Conservation (phyloP, 495 filamentous ascomycete species). For the Bombardia bombarda region DNA sequence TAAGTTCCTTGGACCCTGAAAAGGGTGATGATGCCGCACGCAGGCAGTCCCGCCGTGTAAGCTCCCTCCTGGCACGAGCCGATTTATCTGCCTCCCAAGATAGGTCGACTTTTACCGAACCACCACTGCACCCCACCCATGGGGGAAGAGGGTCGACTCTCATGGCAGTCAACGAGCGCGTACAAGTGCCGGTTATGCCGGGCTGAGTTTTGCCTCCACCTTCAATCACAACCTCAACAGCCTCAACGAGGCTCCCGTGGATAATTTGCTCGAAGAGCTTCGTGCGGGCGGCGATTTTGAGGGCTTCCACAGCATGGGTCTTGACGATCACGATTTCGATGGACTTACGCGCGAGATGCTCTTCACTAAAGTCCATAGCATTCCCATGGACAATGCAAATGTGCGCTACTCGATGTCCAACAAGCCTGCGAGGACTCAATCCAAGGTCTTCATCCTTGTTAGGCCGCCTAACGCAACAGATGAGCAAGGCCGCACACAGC, state of each 20-base stretch:
- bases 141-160: slow-evolving; percentile 55
- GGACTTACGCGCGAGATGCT: slow-evolving; percentile 67
- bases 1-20: slow-evolving; percentile 66
- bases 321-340: slow-evolving; percentile 59
- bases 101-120: slow-evolving; percentile 64
- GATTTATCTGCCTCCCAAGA: slow-evolving; percentile 76
- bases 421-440: slow-evolving; percentile 38
- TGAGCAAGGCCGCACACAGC: slow-evolving; percentile 36
- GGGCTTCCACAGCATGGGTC: slow-evolving; percentile 60
- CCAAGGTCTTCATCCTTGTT: slow-evolving; percentile 57
- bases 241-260: slow-evolving; percentile 59
- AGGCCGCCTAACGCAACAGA: slow-evolving; percentile 49
- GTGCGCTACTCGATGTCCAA: slow-evolving; percentile 47
- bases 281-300: slow-evolving; percentile 51
- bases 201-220: slow-evolving; percentile 26
- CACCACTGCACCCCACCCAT: slow-evolving; percentile 44
- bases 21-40: slow-evolving; percentile 55
- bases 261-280: slow-evolving; percentile 66
- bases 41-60: slow-evolving; percentile 78
- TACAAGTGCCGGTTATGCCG: slow-evolving; percentile 45
- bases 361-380: slow-evolving; percentile 62
- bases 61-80: slow-evolving; percentile 84
- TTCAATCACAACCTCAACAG: slow-evolving; percentile 35
- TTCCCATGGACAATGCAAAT: slow-evolving; percentile 55
- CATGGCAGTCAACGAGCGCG: slow-evolving; percentile 61